A percentile compares a stretch with the other conserved stretches of the same genome.
phyloP scores from a whole-genome alignment of 1,284 basidiomycete species.

The Rhodotorula sp. region DNA sequence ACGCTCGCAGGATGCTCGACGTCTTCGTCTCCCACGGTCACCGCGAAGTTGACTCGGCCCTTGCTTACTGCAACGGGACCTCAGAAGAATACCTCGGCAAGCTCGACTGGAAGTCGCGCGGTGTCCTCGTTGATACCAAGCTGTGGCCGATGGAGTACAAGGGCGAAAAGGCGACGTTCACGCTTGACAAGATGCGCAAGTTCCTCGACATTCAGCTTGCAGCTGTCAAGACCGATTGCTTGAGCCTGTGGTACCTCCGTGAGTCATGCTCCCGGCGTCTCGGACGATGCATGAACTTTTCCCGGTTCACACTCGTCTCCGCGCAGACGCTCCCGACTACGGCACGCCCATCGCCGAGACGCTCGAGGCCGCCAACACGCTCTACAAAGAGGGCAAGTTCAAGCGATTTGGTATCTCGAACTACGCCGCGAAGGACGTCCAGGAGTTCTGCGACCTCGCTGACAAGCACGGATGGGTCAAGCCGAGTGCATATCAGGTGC shows the following conservation, averaged over 20 bases:
- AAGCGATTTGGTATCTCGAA: slow-evolving; percentile 59
- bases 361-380: slow-evolving; percentile 56
- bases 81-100: slow-evolving; percentile 48
- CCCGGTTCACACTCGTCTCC: no score
- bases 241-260: slow-evolving; percentile 60
- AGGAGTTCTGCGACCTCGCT: slow-evolving; percentile 63
- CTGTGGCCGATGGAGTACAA: slow-evolving; percentile 45
- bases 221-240: slow-evolving; percentile 48
- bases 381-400: slow-evolving; percentile 58
- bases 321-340: slow-evolving; percentile 56
- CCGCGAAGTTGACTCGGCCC: slow-evolving; percentile 58
- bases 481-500: slow-evolving; percentile 67
- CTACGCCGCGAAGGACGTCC: slow-evolving; percentile 60
- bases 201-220: slow-evolving; percentile 47
- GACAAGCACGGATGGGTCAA: slow-evolving; percentile 59
- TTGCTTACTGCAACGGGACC: slow-evolving; percentile 50
- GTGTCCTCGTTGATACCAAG: slow-evolving; percentile 53
- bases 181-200: slow-evolving; percentile 7
- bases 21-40: slow-evolving; percentile 62
- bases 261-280: neutral
- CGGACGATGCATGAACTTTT: neutral
- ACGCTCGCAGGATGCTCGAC: slow-evolving; percentile 56
- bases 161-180: slow-evolving; percentile 35
- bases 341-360: slow-evolving; percentile 56
- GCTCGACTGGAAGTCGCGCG: slow-evolving; percentile 24